A percentile compares a stretch with the other conserved stretches of the same genome.
Conservation (phyloP, 2,329 filamentous ascomycete genomes). For the Teratosphaeria destructans region DNA sequence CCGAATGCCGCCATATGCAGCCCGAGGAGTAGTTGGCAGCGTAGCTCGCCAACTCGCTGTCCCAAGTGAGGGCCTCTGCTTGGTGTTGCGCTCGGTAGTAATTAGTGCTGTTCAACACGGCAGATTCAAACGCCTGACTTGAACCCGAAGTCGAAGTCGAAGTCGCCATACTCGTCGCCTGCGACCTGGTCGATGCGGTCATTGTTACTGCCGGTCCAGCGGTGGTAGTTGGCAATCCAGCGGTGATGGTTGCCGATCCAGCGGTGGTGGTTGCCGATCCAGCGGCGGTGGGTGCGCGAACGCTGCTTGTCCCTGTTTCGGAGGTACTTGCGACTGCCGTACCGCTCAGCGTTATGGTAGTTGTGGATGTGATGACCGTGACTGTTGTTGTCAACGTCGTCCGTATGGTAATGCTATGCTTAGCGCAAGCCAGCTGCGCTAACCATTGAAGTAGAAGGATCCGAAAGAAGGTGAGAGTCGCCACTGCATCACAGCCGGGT, state of each 20-base stretch:
- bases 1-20: conserved; percentile 24
- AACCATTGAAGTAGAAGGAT: background rate
- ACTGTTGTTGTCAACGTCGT: conserved; percentile 14
- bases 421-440: background rate
- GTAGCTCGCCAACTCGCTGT: conserved; percentile 17
- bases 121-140: conserved; percentile 7
- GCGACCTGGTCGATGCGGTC: background rate
- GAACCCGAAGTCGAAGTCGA: background rate
- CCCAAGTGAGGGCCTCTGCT: conserved; percentile 17
- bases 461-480: background rate
- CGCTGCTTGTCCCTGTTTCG: conserved; percentile 3
- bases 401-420: background rate
- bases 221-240: background rate
- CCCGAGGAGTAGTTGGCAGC: conserved; percentile 18
- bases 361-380: conserved; percentile 12
- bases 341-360: conserved; percentile 8
- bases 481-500: background rate
- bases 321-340: conserved; percentile 2
- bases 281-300: background rate
- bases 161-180: background rate
- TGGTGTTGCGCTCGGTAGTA: conserved; percentile 16
- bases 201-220: background rate
- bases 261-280: background rate
- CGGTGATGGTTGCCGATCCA: background rate
- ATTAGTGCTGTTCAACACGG: conserved; percentile 25